Base-by-base conservation (phyloP, 2,329 filamentous ascomycete species). In the Pseudogymnoascus sp. region DNA sequence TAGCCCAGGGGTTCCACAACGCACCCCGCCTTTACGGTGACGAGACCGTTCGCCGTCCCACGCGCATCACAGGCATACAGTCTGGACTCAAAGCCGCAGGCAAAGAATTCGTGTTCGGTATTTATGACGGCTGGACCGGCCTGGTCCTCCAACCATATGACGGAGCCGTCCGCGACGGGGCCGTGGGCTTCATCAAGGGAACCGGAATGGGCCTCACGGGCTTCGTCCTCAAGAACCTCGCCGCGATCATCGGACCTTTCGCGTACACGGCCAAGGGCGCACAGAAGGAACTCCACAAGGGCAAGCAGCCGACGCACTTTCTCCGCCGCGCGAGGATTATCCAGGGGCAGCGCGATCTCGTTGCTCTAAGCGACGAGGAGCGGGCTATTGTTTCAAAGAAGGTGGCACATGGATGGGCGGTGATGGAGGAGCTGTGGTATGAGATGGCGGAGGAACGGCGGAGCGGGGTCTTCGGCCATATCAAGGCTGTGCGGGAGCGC, bases 1-100 rank as follows among this genome's bases (percentile, higher is more conserved):
- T 89, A 1, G 84, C 85, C 1, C 86, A 89, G 70, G 87, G 87
- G 1, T 89, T 89, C 66, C 87, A 89, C 71, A 90, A 90, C 66
- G 86, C 85, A 0, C 87, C 87, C 1, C 81, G 86, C 2, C 78
- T 90, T 0, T 90, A 90, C 67, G 87, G 87, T 12, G 88, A 90
- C 68, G 81, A 84, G 59, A 89, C 87, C 1, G 88, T 90, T 1
- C 81, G 88, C 3, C 80, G 81, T 1, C 84, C 85, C 0, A 80
- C 80, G 1, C 81, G 85, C 6, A 83, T 90, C 43, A 89, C 85
- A 0, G 88, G 86, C 2, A 80, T 89, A 63, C 78, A 80, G 60
- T 89, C 85, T 2, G 88, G 87, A 0, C 75, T 86, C 8, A 79
- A 78, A 38, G 87, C 86, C 0, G 85, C 85, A 0, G 78, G 84